These are phyloP conservation scores for Backusella mclennaniae DNA, from an alignment of 192 early-diverging fungal species.

Conservation along the genomic window DNA sequence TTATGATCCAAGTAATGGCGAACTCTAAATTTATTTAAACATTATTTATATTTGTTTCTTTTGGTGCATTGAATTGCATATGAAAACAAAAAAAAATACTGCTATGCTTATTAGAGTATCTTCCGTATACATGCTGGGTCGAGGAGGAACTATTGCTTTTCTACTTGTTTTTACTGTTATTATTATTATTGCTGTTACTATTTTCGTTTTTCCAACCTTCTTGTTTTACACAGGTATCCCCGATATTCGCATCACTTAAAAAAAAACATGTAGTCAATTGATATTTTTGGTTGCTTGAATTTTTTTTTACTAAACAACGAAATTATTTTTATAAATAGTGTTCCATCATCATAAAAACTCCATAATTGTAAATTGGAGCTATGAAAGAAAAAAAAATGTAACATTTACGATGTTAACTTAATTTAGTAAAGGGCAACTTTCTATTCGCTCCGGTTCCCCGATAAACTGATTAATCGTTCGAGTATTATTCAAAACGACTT, in stretches of 20 bases:
- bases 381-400: neutral
- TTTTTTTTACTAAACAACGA: neutral
- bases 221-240: neutral
- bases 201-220: neutral
- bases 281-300: no score
- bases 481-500: neutral
- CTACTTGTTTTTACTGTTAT: no score
- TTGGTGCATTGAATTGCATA: neutral
- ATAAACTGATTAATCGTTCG: neutral
- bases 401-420: neutral
- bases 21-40: no score
- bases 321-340: neutral
- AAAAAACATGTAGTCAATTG: no score
- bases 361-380: neutral
- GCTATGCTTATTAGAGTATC: neutral
- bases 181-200: neutral
- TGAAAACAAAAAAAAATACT: neutral
- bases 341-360: neutral
- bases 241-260: neutral
- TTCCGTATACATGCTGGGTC: neutral
- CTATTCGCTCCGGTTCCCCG: neutral
- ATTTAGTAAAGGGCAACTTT: neutral
- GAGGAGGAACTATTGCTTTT: neutral
- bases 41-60: no score
- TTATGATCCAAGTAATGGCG: no score